Base-by-base conservation (phyloP, 2,329 filamentous ascomycete species). In the Aspergillus tanneri region DNA sequence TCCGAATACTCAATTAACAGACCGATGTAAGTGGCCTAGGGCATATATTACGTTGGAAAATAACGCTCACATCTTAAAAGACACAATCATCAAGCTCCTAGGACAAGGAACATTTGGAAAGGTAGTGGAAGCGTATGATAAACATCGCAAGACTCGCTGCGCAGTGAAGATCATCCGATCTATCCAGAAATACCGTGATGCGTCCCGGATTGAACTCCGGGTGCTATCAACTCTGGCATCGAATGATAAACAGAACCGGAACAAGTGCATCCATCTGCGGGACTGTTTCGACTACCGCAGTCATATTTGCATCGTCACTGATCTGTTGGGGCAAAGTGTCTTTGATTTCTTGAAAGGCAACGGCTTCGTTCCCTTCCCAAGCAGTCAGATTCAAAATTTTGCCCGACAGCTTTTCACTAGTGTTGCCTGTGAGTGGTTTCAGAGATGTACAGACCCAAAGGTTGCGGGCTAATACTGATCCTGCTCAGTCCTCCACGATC, bases 61-160 rank as follows among this genome's bases (percentile, higher is more conserved):
- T 64, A 54, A 68, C 47, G 10, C 21, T 23, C 23, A 24, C 58
- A n/a, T n/a, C n/a, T n/a, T n/a, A n/a, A n/a, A n/a, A 96, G 91
- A 97, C 70, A 84, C 88, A 73, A 92, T 99, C 60, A 78, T 87
- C 53, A 90, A 90, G 60, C 79, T 97, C 22, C 85, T 99, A 10
- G 93, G 93, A 18, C 93, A 99, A 72, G 93, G 93, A 55, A 99
- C 93, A 0, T 99, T 99, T 67, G 93, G 93, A 65, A 99, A 99
- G 71, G 93, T 99, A 12, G 93, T 99, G 14, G 87, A 96, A 70
- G 93, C 93, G 43, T 85, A 83, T 59, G 93, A 99, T 67, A 83
- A 83, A 52, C 81, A 82, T 61, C 85, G 84, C 54, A 86, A 86
- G 51, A 80, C 80, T 58, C 89, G 91, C 67, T 95, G 95, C 58